Evolutionary conservation across 2,329 filamentous ascomycete genomes (phyloP).

Genomic region (Fusarium subglutinans): DNA sequence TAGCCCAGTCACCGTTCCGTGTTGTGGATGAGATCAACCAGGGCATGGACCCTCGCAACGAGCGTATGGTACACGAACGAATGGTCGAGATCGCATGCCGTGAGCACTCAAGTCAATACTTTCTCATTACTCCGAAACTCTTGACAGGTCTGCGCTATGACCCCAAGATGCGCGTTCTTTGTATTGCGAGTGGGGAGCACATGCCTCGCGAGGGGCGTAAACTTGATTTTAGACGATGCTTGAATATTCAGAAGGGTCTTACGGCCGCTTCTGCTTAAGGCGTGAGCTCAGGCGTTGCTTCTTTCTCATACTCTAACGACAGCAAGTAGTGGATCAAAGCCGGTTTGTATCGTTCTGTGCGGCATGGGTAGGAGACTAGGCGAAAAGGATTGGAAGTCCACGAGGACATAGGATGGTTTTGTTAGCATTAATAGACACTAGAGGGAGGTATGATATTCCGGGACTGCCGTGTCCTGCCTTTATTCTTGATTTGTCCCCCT

Average conservation of each 20-base stretch:
- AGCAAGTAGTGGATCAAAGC: neutral
- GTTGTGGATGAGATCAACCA: conserved; percentile 99
- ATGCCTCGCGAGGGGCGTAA: conserved; percentile 65
- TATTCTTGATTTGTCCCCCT: neutral
- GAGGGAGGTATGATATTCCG: neutral
- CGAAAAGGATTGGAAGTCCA: conserved; percentile 14
- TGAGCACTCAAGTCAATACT: conserved; percentile 85
- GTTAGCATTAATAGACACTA: neutral
- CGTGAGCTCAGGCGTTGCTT: neutral
- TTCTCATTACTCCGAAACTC: conserved; percentile 96
- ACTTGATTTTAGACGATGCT: conserved; percentile 59
- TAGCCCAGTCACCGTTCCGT: conserved; percentile 94
- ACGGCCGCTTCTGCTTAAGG: conserved; percentile 46
- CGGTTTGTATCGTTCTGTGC: neutral
- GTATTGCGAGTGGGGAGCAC: conserved; percentile 88
- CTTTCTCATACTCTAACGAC: neutral
- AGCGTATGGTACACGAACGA: conserved; percentile 96
- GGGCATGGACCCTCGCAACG: conserved; percentile 98
- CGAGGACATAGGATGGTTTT: neutral
- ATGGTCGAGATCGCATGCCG: conserved; percentile 98
- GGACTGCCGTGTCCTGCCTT: neutral
- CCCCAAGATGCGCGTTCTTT: conserved; percentile 89
- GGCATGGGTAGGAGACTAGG: neutral
- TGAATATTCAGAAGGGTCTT: conserved; percentile 54
- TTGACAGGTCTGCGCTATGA: conserved; percentile 88